A percentile compares a stretch with the other conserved stretches of the same genome.
phyloP scores from a whole-genome alignment of 305 asterid genomes.

The Solanum hybrid region DNA sequence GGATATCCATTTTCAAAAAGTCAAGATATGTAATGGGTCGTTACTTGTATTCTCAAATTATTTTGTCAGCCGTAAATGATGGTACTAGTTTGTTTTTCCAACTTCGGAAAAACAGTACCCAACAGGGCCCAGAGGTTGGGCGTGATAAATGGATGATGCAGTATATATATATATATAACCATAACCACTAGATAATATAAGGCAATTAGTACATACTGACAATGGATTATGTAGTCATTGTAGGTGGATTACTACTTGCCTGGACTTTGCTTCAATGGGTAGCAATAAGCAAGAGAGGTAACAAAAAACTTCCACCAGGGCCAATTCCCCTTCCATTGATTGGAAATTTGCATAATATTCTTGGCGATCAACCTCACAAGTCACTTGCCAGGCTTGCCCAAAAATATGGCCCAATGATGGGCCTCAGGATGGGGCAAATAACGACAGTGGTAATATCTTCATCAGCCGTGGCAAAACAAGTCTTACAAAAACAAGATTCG shows the following conservation, averaged over 20 bases:
- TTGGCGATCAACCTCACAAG: constrained; percentile 45
- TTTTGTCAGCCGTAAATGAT: background rate
- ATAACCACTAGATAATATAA: background rate
- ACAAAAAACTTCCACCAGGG: constrained; percentile 52
- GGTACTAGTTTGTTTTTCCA: background rate
- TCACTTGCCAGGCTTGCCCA: constrained; percentile 40
- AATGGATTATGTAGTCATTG: background rate
- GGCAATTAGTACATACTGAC: background rate
- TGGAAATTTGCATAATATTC: constrained; percentile 44
- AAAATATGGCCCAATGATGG: constrained; percentile 38
- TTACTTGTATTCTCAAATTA: background rate
- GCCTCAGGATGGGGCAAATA: constrained; percentile 32
- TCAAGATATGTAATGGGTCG: background rate
- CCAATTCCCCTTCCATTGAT: constrained; percentile 47
- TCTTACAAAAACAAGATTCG: constrained; percentile 50
- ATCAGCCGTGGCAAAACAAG: constrained; percentile 38
- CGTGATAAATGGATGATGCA: background rate
- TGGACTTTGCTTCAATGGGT: constrained; percentile 24
- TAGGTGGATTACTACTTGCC: background rate
- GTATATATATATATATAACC: background rate
- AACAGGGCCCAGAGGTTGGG: background rate
- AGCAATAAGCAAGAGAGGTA: background rate
- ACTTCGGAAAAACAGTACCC: background rate
- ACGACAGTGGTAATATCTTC: constrained; percentile 51
- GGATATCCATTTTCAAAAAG: background rate